Conservation (phyloP, 129 eudicot species). For the Tanacetum coccineum region DNA sequence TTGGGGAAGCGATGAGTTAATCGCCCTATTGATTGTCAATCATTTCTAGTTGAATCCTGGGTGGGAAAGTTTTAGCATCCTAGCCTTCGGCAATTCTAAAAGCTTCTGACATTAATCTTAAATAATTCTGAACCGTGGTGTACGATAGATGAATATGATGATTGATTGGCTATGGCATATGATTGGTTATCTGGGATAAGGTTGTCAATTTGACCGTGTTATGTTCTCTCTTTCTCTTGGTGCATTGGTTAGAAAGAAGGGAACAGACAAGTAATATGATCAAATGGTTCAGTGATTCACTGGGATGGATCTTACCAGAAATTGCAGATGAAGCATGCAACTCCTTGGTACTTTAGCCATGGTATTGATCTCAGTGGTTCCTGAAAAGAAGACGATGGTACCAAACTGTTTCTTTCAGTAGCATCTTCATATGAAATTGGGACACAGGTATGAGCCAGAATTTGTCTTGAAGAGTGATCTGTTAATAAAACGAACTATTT, state of each 20-base stretch:
- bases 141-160: not conserved
- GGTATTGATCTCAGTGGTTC: conserved; percentile 7
- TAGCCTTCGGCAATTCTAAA: conserved; percentile 8
- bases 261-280: conserved; percentile 10
- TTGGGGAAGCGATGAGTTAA: conserved; percentile 14
- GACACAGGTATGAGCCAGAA: conserved; percentile 2
- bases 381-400: conserved; percentile 8
- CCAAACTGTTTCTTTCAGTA: conserved; percentile 1
- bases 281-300: conserved; percentile 22
- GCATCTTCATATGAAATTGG: conserved; percentile 21
- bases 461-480: conserved; percentile 23
- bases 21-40: not conserved
- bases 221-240: not conserved
- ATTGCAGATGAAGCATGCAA: conserved; percentile 9
- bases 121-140: conserved; percentile 10
- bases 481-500: conserved; percentile 57
- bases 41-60: not conserved
- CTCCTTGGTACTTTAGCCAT: conserved; percentile 9
- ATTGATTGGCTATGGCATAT: not conserved
- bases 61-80: not conserved
- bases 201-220: not conserved
- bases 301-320: conserved; percentile 36
- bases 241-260: conserved; percentile 2
- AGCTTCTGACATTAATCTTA: conserved; percentile 6
- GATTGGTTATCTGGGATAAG: conserved; percentile 8